A percentile compares a stretch with the other conserved stretches of the same genome.
These are phyloP conservation scores for Talaromyces piceae DNA, from an alignment of 2,329 filamentous ascomycete genomes.

Conservation along the genomic window DNA sequence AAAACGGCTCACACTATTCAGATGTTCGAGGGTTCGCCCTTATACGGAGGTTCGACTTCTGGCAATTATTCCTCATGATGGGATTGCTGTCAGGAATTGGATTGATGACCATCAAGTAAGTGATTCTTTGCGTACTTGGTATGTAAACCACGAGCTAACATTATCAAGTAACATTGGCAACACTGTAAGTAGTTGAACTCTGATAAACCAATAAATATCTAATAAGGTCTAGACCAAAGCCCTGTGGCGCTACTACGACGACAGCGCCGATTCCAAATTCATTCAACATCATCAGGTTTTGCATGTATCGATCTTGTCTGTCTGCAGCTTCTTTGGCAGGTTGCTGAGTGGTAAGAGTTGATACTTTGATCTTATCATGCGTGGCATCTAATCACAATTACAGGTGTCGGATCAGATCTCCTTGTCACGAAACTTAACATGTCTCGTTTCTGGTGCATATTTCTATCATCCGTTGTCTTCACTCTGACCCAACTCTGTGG, in stretches of 20 bases:
- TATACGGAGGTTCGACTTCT: constrained; percentile 69
- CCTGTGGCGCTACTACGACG: constrained; percentile 80
- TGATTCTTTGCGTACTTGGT: neutral
- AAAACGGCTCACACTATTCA: constrained; percentile 68
- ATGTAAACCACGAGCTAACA: neutral
- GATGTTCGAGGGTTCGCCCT: constrained; percentile 83
- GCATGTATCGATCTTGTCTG: constrained; percentile 89
- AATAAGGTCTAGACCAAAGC: constrained; percentile 51
- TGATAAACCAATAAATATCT: neutral
- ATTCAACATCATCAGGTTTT: constrained; percentile 76
- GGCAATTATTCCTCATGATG: constrained; percentile 83
- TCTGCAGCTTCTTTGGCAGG: constrained; percentile 77
- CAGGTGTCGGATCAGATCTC: constrained; percentile 82
- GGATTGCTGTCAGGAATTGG: constrained; percentile 87
- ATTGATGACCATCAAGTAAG: constrained; percentile 98
- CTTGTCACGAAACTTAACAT: constrained; percentile 73
- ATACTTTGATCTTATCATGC: constrained; percentile 13
- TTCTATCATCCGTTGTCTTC: constrained; percentile 70
- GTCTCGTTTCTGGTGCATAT: constrained; percentile 86
- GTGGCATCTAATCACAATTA: neutral
- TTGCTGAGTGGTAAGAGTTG: constrained; percentile 59
- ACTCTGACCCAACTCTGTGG: constrained; percentile 70
- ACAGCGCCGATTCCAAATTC: constrained; percentile 62
- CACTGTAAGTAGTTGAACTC: constrained; percentile 45
- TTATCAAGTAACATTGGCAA: constrained; percentile 80